These are phyloP conservation scores for Tothia fuscella DNA, from an alignment of 2,329 filamentous ascomycete species.

Conservation along the genomic window DNA sequence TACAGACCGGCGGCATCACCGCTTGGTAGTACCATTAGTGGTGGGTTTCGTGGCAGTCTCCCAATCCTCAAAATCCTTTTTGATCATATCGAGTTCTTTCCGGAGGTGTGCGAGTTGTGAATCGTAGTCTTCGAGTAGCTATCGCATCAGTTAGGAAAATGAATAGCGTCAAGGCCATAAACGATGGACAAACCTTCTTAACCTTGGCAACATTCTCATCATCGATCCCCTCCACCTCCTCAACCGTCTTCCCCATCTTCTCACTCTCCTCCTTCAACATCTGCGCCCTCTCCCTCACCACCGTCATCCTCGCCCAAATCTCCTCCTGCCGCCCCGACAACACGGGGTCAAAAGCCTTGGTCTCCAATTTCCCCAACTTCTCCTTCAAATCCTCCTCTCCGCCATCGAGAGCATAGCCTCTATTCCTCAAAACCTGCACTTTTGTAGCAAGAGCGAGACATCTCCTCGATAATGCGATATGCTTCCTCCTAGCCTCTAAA, in stretches of 20 bases:
- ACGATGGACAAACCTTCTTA: slow-evolving; percentile 50
- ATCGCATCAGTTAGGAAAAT: slow-evolving; percentile 14
- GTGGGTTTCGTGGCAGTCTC: slow-evolving; percentile 19
- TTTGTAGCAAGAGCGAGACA: slow-evolving; percentile 65
- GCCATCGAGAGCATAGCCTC: slow-evolving; percentile 67
- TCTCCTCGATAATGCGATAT: slow-evolving; percentile 59
- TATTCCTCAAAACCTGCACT: slow-evolving; percentile 68
- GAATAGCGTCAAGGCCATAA: not conserved
- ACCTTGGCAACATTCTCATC: slow-evolving; percentile 60
- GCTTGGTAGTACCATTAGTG: not conserved
- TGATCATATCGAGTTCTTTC: slow-evolving; percentile 48
- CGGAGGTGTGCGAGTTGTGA: slow-evolving; percentile 65
- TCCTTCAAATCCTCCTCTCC: slow-evolving; percentile 69
- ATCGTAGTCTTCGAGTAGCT: slow-evolving; percentile 74
- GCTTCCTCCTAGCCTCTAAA: slow-evolving; percentile 58
- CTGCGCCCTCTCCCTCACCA: slow-evolving; percentile 59
- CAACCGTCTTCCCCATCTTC: slow-evolving; percentile 43
- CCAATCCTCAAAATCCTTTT: slow-evolving; percentile 47
- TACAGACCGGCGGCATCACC: too few species aligned
- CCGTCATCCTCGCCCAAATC: slow-evolving; percentile 71
- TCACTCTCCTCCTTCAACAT: slow-evolving; percentile 63
- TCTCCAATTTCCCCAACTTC: slow-evolving; percentile 57
- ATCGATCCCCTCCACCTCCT: slow-evolving; percentile 43
- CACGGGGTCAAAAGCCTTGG: slow-evolving; percentile 59
- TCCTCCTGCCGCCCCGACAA: slow-evolving; percentile 68